These are phyloP conservation scores for Starmera quercuum DNA, from an alignment of 805 yeast genomes.

Conservation along the genomic window DNA sequence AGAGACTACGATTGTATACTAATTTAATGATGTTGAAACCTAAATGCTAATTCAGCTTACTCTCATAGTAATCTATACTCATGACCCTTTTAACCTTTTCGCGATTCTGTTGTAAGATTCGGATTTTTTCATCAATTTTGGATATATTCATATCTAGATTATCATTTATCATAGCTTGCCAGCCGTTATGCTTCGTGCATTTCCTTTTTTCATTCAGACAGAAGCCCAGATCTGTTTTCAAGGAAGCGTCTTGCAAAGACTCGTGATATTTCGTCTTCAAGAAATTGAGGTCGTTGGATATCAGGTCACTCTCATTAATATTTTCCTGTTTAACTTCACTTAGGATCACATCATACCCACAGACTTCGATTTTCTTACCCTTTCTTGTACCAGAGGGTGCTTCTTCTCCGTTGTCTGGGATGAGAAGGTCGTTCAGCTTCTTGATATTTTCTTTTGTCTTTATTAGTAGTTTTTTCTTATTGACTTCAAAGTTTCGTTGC, in stretches of 20 bases:
- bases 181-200: conserved; percentile 47
- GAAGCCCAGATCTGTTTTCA: conserved; percentile 9
- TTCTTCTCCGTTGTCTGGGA: conserved; percentile 1
- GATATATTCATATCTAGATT: conserved; percentile 28
- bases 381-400: conserved; percentile 7
- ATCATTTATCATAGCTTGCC: conserved; percentile 30
- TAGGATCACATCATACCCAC: conserved; percentile 40
- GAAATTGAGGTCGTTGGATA: conserved; percentile 8
- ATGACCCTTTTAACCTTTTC: conserved; percentile 26
- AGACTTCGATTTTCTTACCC: conserved; percentile 37
- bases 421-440: conserved; percentile 17
- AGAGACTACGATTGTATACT: background rate
- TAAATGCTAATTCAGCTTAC: background rate
- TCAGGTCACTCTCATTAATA: conserved; percentile 5
- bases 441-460: conserved; percentile 18
- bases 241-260: background rate
- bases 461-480: conserved; percentile 13
- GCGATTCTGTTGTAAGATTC: conserved; percentile 18
- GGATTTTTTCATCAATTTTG: conserved; percentile 15
- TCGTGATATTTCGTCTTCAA: conserved; percentile 4
- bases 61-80: conserved; percentile 29
- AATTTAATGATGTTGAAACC: too few relatives aligned
- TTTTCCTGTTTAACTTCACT: conserved; percentile 3
- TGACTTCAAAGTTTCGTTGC: conserved; percentile 3
- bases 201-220: conserved; percentile 50